Percentiles rank a stretch among this genome's conserved stretches.
Evolutionary conservation across 192 early-diverging fungal genomes (phyloP).

Genomic region (Lobulomyces angularis): DNA sequence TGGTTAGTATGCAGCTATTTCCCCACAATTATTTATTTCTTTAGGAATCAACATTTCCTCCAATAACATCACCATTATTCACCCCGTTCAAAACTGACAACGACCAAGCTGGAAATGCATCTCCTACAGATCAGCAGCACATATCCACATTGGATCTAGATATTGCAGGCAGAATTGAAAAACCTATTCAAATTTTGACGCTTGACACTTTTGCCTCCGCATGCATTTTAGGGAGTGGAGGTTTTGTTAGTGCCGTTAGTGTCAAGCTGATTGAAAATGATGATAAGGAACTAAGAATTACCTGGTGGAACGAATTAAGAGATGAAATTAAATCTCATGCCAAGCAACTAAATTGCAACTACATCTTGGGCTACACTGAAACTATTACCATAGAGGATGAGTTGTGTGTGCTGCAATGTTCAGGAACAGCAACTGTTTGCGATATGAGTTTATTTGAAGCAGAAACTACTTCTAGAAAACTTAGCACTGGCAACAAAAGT

Average conservation of each 20-base stretch:
- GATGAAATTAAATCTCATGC: constrained; percentile 73
- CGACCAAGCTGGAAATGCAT: constrained; percentile 1
- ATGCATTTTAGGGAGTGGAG: constrained; percentile 37
- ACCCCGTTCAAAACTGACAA: too few species aligned
- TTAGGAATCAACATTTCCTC: not conserved
- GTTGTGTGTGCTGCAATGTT: constrained; percentile 47
- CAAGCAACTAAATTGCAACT: constrained; percentile 46
- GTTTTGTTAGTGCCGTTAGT: constrained; percentile 46
- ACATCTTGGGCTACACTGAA: constrained; percentile 66
- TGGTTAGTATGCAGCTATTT: too few species aligned
- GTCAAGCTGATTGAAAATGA: constrained; percentile 49
- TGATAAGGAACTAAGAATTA: constrained; percentile 33
- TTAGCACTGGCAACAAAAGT: not conserved
- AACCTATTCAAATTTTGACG: constrained; percentile 23
- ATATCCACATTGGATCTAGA: constrained; percentile 14
- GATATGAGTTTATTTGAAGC: constrained; percentile 33
- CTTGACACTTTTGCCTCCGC: constrained; percentile 36
- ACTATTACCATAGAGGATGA: constrained; percentile 51
- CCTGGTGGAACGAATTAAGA: constrained; percentile 61
- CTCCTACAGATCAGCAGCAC: constrained; percentile 11
- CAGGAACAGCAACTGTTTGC: constrained; percentile 62
- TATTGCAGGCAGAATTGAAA: constrained; percentile 1
- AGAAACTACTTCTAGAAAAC: not conserved
- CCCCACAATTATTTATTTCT: not conserved
- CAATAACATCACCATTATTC: not conserved